phyloP scores from a whole-genome alignment of 2,329 filamentous ascomycete species.

The Paecilomyces sp. region DNA sequence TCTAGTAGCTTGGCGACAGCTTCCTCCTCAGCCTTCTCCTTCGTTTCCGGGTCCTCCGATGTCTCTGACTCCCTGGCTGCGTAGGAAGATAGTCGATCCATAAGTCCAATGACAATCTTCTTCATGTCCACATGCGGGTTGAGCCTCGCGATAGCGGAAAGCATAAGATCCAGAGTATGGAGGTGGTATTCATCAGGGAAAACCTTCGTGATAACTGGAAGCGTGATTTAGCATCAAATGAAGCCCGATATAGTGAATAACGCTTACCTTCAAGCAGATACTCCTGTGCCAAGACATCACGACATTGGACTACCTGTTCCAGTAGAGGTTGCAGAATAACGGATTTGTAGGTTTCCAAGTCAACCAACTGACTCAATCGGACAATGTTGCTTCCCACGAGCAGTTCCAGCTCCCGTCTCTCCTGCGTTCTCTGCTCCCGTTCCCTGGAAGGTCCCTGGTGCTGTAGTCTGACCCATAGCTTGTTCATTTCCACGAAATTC shows the following conservation, averaged over 20 bases:
- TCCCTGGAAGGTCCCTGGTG: slow-evolving; percentile 96
- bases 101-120: slow-evolving; percentile 92
- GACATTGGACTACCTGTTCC: slow-evolving; percentile 96
- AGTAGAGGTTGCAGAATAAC: slow-evolving; percentile 80
- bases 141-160: slow-evolving; percentile 83
- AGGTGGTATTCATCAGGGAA: slow-evolving; percentile 98
- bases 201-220: slow-evolving; percentile 84
- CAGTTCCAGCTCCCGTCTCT: slow-evolving; percentile 89
- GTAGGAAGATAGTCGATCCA: slow-evolving; percentile 92
- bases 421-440: slow-evolving; percentile 84
- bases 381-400: slow-evolving; percentile 96
- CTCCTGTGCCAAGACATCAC: slow-evolving; percentile 93
- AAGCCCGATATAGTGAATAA: background rate
- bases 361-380: slow-evolving; percentile 87
- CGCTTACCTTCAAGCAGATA: slow-evolving; percentile 72
- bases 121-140: slow-evolving; percentile 98
- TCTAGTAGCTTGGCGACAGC: slow-evolving; percentile 72
- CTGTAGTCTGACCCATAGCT: slow-evolving; percentile 94
- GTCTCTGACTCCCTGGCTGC: slow-evolving; percentile 79
- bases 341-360: slow-evolving; percentile 88
- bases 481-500: slow-evolving; percentile 99
- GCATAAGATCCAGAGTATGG: slow-evolving; percentile 89
- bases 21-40: slow-evolving; percentile 73
- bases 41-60: slow-evolving; percentile 62
- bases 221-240: slow-evolving; percentile 16